Evolutionary conservation across 2,329 filamentous ascomycete genomes (phyloP).

Genomic region (Cytospora mali): DNA sequence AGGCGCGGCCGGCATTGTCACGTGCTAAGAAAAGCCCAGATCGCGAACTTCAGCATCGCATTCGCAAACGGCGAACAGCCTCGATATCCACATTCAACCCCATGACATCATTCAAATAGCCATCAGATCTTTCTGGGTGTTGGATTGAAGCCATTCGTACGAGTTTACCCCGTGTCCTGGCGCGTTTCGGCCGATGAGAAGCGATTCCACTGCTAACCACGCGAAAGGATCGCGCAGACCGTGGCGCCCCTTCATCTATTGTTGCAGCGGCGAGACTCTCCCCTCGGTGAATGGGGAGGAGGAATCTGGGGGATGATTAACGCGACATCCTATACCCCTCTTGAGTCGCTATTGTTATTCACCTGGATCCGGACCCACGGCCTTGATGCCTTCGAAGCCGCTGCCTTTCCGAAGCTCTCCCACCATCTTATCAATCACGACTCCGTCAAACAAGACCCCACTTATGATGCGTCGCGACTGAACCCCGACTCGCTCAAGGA

Average conservation of each 20-base stretch:
- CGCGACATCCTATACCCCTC: constrained; percentile 38
- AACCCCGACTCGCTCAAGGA: constrained; percentile 77
- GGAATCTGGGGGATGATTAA: constrained; percentile 41
- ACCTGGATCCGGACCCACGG: constrained; percentile 37
- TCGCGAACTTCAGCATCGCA: constrained; percentile 20
- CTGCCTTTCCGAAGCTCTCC: constrained; percentile 43
- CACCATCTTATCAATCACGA: constrained; percentile 72
- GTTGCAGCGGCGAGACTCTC: constrained; percentile 37
- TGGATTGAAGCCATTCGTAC: constrained; percentile 15
- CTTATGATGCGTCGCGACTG: constrained; percentile 74
- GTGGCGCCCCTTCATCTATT: constrained; percentile 42
- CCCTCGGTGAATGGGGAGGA: constrained; percentile 40
- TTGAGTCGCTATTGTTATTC: constrained; percentile 41
- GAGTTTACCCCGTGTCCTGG: constrained; percentile 16
- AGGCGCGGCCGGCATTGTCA: constrained; percentile 13
- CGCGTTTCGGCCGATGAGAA: constrained; percentile 9
- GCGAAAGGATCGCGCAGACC: constrained; percentile 28
- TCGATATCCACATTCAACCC: constrained; percentile 25
- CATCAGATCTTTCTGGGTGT: constrained; percentile 19
- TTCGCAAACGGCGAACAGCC: constrained; percentile 21
- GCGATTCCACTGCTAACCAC: constrained; percentile 19
- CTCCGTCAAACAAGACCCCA: constrained; percentile 68
- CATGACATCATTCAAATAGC: constrained; percentile 28
- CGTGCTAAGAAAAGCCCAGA: constrained; percentile 27
- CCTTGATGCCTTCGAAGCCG: constrained; percentile 36